Percentiles rank a stretch among this genome's conserved stretches.
Evolutionary conservation across 345 rosid genomes (phyloP).

Genomic region (Euphorbia lathyris): DNA sequence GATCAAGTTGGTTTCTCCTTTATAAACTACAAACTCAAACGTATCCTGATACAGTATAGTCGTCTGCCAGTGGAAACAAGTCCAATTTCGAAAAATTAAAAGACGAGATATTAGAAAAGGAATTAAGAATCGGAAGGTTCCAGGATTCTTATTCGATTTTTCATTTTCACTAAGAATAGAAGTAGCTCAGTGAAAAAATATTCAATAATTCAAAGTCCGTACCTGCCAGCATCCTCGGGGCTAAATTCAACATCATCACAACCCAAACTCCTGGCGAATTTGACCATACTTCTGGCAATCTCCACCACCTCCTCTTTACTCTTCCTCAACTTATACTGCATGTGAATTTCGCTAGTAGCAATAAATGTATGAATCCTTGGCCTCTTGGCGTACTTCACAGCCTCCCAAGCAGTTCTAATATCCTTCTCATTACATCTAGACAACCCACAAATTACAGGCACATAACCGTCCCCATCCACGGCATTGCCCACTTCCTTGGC

Average conservation of each 20-base stretch:
- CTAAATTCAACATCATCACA: constrained; percentile 91
- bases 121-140: neutral
- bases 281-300: constrained; percentile 71
- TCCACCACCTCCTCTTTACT: constrained; percentile 65
- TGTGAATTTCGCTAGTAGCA: constrained; percentile 81
- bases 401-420: constrained; percentile 80
- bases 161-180: neutral
- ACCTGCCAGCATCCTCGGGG: constrained; percentile 97
- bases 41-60: neutral
- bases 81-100: neutral
- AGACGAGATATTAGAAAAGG: neutral
- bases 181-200: neutral
- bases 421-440: constrained; percentile 85
- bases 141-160: no score
- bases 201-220: neutral
- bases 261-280: constrained; percentile 74
- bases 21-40: neutral
- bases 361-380: constrained; percentile 88
- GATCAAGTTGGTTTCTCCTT: neutral
- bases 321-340: constrained; percentile 80
- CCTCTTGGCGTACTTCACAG: constrained; percentile 70
- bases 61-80: neutral
- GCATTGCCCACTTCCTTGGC: constrained; percentile 74
- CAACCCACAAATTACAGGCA: constrained; percentile 91
- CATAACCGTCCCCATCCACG: constrained; percentile 57